These are phyloP conservation scores for Marchantia paleacea DNA, from an alignment of 225 moss, liverwort and hornwort genomes.

Conservation along the genomic window DNA sequence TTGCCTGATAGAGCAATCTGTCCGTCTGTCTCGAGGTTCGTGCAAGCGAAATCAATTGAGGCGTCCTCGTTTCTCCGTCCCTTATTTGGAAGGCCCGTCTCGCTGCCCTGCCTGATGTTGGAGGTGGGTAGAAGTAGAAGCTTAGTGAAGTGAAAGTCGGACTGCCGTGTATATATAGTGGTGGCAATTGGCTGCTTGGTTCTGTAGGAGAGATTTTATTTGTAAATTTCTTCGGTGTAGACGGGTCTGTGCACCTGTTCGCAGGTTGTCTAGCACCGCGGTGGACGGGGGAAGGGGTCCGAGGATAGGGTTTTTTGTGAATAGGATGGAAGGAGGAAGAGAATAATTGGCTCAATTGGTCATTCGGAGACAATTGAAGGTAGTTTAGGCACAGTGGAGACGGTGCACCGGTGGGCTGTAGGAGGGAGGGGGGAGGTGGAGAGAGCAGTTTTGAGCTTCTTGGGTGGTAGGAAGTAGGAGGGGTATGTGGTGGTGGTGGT, in stretches of 20 bases:
- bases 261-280: not conserved
- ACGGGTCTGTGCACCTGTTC: not conserved
- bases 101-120: too few species aligned
- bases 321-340: not conserved
- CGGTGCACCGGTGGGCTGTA: not conserved
- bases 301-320: not conserved
- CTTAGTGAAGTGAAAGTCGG: not conserved
- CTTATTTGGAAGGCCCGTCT: not conserved
- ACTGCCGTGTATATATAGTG: not conserved
- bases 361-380: not conserved
- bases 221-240: not conserved
- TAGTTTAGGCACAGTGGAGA: slow-evolving; percentile 2
- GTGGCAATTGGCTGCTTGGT: not conserved
- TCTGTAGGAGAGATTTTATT: not conserved
- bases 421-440: not conserved
- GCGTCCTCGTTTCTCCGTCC: not conserved
- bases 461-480: not conserved
- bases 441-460: not conserved
- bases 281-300: slow-evolving; percentile 5
- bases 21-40: not conserved
- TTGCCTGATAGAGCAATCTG: not conserved
- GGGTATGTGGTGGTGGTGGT: not conserved
- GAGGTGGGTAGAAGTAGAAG: not conserved
- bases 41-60: not conserved
- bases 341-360: slow-evolving; percentile 15